Conservation (phyloP, 495 filamentous ascomycete species). For the Lentithecium fluviatile region DNA sequence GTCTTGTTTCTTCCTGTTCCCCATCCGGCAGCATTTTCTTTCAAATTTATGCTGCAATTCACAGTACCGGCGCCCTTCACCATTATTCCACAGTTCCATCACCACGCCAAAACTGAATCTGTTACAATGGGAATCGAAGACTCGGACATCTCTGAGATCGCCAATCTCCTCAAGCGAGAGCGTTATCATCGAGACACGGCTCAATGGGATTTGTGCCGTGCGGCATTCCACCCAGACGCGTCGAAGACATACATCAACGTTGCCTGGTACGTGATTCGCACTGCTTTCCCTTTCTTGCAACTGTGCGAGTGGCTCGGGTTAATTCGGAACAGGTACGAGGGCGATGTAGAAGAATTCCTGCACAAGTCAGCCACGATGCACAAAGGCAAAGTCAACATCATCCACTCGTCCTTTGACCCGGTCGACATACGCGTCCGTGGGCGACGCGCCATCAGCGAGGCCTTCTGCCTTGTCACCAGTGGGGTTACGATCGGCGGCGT, state of each 20-base stretch:
- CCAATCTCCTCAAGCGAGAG: conserved; percentile 10
- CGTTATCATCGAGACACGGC: conserved; percentile 11
- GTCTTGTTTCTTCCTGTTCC: too few relatives aligned
- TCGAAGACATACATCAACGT: conserved; percentile 13
- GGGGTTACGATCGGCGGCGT: conserved; percentile 5
- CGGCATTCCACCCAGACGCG: conserved; percentile 1
- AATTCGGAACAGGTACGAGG: conserved; percentile 1
- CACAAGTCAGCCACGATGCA: conserved; percentile 7
- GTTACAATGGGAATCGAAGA: conserved; percentile 1
- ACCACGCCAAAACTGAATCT: neutral
- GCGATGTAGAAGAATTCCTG: conserved; percentile 11
- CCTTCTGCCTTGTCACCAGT: conserved; percentile 8
- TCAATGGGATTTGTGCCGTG: conserved; percentile 11
- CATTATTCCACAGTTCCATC: neutral
- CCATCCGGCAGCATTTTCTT: too few relatives aligned
- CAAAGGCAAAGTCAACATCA: conserved; percentile 10
- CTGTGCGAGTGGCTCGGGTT: neutral
- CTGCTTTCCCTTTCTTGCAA: neutral
- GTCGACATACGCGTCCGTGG: conserved; percentile 8
- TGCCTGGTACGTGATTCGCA: conserved; percentile 1
- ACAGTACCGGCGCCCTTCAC: neutral
- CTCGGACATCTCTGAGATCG: conserved; percentile 2
- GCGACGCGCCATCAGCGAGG: conserved; percentile 7
- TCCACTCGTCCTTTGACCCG: conserved; percentile 11
- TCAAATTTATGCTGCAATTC: too few relatives aligned